A percentile compares a stretch with the other conserved stretches of the same genome.
Evolutionary conservation across 768 basidiomycete species (phyloP).

Genomic region (Collybia sordida): DNA sequence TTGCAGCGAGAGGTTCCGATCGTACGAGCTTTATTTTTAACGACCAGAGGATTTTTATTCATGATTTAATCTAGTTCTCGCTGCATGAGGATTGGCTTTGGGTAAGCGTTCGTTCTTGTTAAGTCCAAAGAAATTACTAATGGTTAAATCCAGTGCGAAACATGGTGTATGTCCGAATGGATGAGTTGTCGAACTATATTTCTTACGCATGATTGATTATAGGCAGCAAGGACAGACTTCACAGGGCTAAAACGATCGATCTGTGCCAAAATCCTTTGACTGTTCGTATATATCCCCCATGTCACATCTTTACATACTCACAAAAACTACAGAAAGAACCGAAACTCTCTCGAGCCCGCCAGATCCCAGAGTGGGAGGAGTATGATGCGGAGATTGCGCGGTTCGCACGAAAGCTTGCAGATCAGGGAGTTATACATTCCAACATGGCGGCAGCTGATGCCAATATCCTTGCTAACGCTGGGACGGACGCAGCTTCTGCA

Average conservation of each 20-base stretch:
- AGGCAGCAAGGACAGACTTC: constrained; percentile 82
- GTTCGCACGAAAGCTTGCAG: constrained; percentile 73
- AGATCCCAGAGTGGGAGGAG: constrained; percentile 97
- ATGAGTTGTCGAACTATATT: not conserved
- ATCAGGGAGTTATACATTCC: constrained; percentile 68
- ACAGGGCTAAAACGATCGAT: constrained; percentile 89
- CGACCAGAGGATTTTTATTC: not conserved
- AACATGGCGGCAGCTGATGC: constrained; percentile 67
- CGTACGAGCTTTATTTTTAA: constrained; percentile 44
- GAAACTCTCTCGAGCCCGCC: constrained; percentile 87
- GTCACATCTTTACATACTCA: not conserved
- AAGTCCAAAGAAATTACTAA: not conserved
- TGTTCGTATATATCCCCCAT: constrained; percentile 41
- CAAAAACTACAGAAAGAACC: constrained; percentile 81
- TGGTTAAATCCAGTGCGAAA: constrained; percentile 72
- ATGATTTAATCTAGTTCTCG: constrained; percentile 57
- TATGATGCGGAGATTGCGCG: constrained; percentile 90
- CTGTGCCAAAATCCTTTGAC: constrained; percentile 96
- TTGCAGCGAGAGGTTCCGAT: constrained; percentile 92
- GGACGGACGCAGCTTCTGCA: constrained; percentile 3
- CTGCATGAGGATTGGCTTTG: constrained; percentile 94
- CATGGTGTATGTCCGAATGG: constrained; percentile 76
- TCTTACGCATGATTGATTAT: constrained; percentile 1
- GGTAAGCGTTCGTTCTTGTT: constrained; percentile 43
- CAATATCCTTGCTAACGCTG: constrained; percentile 61